phyloP scores from a whole-genome alignment of 2,329 filamentous ascomycete genomes.

The Leptographium flavum region DNA sequence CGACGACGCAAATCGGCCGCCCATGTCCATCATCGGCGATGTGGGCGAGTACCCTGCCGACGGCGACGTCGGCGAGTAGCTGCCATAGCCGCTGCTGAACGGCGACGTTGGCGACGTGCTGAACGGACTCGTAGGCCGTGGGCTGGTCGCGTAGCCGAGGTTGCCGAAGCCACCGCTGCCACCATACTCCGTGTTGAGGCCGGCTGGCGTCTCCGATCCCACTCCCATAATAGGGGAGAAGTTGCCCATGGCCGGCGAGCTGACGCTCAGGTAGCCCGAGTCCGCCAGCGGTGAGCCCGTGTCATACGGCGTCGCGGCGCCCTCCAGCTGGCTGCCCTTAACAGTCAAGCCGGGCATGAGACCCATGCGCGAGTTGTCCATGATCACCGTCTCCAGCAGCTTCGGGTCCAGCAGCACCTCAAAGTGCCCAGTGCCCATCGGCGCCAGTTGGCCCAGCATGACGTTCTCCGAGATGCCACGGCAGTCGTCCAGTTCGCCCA shows the following conservation, averaged over 20 bases:
- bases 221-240: conserved; percentile 67
- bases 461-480: conserved; percentile 97
- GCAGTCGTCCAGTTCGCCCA: conserved; percentile 93
- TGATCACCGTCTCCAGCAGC: conserved; percentile 91
- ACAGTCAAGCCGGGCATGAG: conserved; percentile 66
- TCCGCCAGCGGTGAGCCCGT: conserved; percentile 67
- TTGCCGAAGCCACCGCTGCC: conserved; percentile 31
- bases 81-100: conserved; percentile 39
- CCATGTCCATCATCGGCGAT: conserved; percentile 48
- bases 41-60: conserved; percentile 64
- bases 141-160: conserved; percentile 43
- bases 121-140: conserved; percentile 62
- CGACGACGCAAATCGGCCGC: conserved; percentile 35
- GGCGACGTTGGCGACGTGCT: conserved; percentile 54
- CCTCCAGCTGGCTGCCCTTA: conserved; percentile 61
- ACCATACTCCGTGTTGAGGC: conserved; percentile 49
- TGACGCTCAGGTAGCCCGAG: conserved; percentile 45
- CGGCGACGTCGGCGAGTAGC: conserved; percentile 67
- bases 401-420: conserved; percentile 85
- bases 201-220: conserved; percentile 55
- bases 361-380: conserved; percentile 76
- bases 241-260: conserved; percentile 46
- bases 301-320: conserved; percentile 90
- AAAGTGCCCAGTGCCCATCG: conserved; percentile 93
- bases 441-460: conserved; percentile 93